Conservation (phyloP, 306 rosid species). For the Casuarina equisetifolia region DNA sequence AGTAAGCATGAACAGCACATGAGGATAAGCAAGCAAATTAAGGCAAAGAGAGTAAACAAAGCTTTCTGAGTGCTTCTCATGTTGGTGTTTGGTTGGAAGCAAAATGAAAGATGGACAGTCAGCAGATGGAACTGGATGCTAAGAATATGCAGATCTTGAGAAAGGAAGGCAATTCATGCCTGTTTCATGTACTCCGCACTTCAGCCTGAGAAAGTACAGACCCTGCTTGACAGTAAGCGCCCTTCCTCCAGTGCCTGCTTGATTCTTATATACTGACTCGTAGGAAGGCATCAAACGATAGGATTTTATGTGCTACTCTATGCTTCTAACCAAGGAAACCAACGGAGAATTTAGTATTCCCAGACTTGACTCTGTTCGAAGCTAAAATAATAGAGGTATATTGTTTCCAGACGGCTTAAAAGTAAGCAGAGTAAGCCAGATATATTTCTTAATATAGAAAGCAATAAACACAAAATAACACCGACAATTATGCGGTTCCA, state of each 20-base stretch:
- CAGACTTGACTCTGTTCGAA: neutral
- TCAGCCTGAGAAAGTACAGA: conserved; percentile 2
- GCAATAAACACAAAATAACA: too few relatives aligned
- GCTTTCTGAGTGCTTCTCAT: conserved; percentile 52
- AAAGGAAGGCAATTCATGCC: conserved; percentile 26
- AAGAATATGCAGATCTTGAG: conserved; percentile 22
- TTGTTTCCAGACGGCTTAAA: neutral
- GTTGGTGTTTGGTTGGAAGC: conserved; percentile 27
- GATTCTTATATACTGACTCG: conserved; percentile 21
- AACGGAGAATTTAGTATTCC: neutral
- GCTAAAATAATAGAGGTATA: neutral
- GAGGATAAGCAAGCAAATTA: conserved; percentile 42
- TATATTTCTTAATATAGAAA: neutral
- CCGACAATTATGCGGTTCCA: too few relatives aligned
- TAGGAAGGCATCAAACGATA: neutral
- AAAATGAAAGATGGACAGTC: conserved; percentile 20
- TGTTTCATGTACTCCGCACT: conserved; percentile 22
- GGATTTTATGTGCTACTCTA: neutral
- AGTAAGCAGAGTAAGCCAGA: neutral
- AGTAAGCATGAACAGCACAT: conserved; percentile 32
- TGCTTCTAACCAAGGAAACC: neutral
- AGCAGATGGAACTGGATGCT: conserved; percentile 17
- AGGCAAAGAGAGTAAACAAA: conserved; percentile 36
- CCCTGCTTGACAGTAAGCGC: conserved; percentile 19
- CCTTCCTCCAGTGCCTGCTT: conserved; percentile 6